A percentile compares a stretch with the other conserved stretches of the same genome.
phyloP scores from a whole-genome alignment of 441 rosid genomes.

The Codiaeum variegatum region DNA sequence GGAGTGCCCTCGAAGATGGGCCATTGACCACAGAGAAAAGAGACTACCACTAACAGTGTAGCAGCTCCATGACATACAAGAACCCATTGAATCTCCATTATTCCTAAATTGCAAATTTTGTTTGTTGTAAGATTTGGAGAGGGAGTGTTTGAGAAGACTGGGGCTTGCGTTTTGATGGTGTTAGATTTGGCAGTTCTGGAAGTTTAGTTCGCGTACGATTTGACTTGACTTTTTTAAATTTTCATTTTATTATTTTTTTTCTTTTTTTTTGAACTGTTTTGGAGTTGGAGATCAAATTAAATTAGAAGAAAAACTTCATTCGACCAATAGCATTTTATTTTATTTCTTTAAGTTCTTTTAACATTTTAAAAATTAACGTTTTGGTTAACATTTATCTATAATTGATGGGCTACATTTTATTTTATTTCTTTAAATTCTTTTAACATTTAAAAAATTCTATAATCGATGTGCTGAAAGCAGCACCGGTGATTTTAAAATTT shows the following conservation, averaged over 20 bases:
- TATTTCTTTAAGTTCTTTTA: too few relatives aligned
- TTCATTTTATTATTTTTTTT: not conserved
- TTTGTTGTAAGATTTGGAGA: not conserved
- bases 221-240: not conserved
- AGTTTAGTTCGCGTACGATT: not conserved
- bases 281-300: not conserved
- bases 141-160: not conserved
- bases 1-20: conserved; percentile 85
- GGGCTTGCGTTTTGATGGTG: not conserved
- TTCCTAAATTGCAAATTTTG: not conserved
- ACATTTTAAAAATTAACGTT: too few relatives aligned
- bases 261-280: not conserved
- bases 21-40: conserved; percentile 97
- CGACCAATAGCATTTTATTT: not conserved
- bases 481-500: too few relatives aligned
- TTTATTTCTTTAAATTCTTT: too few relatives aligned
- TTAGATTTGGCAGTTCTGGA: not conserved
- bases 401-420: too few relatives aligned
- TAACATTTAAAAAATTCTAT: too few relatives aligned
- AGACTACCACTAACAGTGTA: conserved; percentile 54
- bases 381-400: too few relatives aligned
- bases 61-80: conserved; percentile 63
- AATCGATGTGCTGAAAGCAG: too few relatives aligned
- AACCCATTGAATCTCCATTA: conserved; percentile 66
- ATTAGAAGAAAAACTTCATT: not conserved